A percentile compares a stretch with the other conserved stretches of the same genome.
Conservation (phyloP, 2,329 filamentous ascomycete species). For the Fusarium succisae region DNA sequence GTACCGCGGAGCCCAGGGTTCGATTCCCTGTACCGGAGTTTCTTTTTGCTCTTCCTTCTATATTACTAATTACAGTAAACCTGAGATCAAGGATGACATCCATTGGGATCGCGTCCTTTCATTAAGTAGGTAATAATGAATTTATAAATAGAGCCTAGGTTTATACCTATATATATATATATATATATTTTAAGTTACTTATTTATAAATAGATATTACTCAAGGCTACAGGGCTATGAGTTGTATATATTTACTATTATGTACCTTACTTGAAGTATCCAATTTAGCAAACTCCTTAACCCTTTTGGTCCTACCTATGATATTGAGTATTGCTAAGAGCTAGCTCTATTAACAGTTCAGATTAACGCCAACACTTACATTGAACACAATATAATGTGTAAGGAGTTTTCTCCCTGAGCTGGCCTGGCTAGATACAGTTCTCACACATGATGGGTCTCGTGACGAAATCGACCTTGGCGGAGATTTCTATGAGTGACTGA, state of each 20-base stretch:
- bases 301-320: not conserved
- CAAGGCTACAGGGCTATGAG: not conserved
- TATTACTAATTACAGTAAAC: not conserved
- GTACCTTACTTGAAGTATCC: not conserved
- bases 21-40: not conserved
- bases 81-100: not conserved
- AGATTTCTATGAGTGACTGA: not conserved
- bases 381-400: not conserved
- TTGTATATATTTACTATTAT: not conserved
- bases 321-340: not conserved
- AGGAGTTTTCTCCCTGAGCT: not conserved
- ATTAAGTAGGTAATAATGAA: not conserved
- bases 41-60: not conserved
- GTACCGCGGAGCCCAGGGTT: not conserved
- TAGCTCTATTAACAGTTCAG: not conserved
- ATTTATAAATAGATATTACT: not conserved
- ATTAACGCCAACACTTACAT: not conserved
- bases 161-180: not conserved
- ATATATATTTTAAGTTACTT: not conserved
- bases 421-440: not conserved
- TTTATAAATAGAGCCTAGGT: not conserved
- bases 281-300: not conserved
- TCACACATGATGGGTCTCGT: not conserved
- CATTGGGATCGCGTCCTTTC: not conserved
- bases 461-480: not conserved